Conservation (phyloP, 306 rosid species). For the Glycine latifolia region DNA sequence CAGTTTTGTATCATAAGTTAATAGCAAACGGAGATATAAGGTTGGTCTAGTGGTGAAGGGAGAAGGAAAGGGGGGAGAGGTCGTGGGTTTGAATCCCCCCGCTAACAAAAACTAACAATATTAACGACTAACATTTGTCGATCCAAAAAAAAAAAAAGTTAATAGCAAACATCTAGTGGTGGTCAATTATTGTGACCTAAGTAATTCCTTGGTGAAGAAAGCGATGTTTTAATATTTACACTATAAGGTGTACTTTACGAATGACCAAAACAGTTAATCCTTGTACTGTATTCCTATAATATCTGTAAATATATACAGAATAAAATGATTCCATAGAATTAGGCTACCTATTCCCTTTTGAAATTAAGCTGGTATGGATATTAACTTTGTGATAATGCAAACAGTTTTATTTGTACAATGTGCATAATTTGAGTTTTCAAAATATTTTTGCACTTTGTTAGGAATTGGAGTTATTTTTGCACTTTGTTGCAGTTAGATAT, state of each 20-base stretch:
- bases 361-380: neutral
- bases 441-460: neutral
- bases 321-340: conserved; percentile 6
- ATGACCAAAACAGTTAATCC: conserved; percentile 6
- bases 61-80: too few relatives aligned
- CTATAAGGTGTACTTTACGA: conserved; percentile 1
- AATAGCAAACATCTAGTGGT: conserved; percentile 24
- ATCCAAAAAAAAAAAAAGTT: neutral
- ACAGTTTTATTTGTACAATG: neutral
- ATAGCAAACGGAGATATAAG: too few relatives aligned
- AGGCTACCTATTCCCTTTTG: conserved; percentile 22
- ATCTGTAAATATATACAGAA: conserved; percentile 10
- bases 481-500: conserved; percentile 22
- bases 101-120: too few relatives aligned
- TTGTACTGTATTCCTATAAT: conserved; percentile 30
- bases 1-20: neutral
- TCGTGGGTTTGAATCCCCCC: too few relatives aligned
- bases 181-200: neutral
- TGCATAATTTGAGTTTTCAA: conserved; percentile 18
- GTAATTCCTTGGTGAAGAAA: conserved; percentile 1
- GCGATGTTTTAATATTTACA: neutral
- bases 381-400: conserved; percentile 22
- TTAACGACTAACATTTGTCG: too few relatives aligned
- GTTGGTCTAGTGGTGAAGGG: too few relatives aligned
- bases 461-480: conserved; percentile 14